Conservation (phyloP, 108 stramenopile species). For the Parietichytrium sp. region DNA sequence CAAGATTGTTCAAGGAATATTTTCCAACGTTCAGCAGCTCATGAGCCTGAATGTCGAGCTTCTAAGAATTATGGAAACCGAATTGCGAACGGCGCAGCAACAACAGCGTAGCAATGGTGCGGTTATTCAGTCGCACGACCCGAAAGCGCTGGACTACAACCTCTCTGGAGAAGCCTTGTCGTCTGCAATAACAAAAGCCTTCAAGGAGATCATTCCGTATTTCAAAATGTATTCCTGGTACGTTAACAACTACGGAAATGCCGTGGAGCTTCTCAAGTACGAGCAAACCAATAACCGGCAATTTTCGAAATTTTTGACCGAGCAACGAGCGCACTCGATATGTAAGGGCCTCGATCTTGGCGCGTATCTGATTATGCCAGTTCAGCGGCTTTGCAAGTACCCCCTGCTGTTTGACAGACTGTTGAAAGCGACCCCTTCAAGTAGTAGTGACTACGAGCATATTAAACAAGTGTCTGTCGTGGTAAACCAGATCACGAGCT, state of each 20-base stretch:
- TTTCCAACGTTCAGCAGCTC: conserved; percentile 1
- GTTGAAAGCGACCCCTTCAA: neutral
- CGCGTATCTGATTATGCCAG: conserved; percentile 28
- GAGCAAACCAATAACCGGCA: neutral
- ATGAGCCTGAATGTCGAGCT: conserved; percentile 26
- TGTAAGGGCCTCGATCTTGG: conserved; percentile 23
- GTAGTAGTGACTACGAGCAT: neutral
- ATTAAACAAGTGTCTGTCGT: conserved; percentile 31
- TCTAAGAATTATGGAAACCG: conserved; percentile 2
- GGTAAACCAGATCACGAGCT: conserved; percentile 8
- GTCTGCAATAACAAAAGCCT: conserved; percentile 24
- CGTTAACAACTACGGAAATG: conserved; percentile 30
- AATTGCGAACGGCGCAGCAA: neutral
- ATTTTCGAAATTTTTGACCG: neutral
- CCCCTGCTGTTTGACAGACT: conserved; percentile 23
- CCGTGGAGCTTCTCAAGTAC: conserved; percentile 31
- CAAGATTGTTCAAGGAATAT: neutral
- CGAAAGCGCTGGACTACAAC: neutral
- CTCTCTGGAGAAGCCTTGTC: neutral
- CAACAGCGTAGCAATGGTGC: too few species aligned
- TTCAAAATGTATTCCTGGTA: conserved; percentile 40
- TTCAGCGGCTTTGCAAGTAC: conserved; percentile 37
- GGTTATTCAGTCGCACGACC: too few species aligned
- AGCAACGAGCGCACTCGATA: neutral
- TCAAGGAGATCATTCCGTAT: conserved; percentile 35